Base-by-base conservation (phyloP, 1,139 yeast genomes). In the Hanseniaspora uvarum region DNA sequence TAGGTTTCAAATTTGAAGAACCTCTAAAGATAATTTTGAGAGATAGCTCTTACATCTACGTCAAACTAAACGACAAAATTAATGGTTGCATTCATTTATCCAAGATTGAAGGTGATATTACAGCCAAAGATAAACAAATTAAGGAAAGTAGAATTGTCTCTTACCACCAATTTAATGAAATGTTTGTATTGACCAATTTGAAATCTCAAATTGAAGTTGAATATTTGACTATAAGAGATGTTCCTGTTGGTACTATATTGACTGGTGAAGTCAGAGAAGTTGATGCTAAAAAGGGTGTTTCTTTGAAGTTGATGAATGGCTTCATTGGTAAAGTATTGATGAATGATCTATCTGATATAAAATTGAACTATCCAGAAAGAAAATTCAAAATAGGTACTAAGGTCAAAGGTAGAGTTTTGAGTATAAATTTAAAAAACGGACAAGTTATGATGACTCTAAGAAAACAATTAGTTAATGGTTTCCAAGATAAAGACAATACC, bases 311-410 rank as follows among this genome's bases (percentile, higher is more conserved):
- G 14, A 78, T 80, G 56, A 81, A 80, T 50, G 67, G 68, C 53
- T 83, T 86, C 60, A 81, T 77, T 54, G 98, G 88, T 3, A 71
- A 77, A 59, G 97, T 86, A 33, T 85, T 88, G 21, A 73, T 80
- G 31, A 65, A 72, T 39, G 96, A 89, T 62, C 79, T 92, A 68
- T 83, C 95, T 60, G 99, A 92, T 67, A 77, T 85, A 57, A 83
- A 81, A 64, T 73, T 92, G 59, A 80, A 81, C 7, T 83, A 88
- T 64, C 98, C 98, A 5, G 97, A 92, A 68, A 79, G 92, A 71
- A 86, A 88, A 65, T 92, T 81, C 74, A 86, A 86, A 68, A 79
- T 79, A 51, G 97, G 96, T 10, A 72, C 83, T 50, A 84, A 81
- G 60, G 85, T 86, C 39, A 84, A 77, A 63, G 94, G 84, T 58